Conservation (phyloP, 176 grass and related monocot genomes). For the Elaeis guineensis region DNA sequence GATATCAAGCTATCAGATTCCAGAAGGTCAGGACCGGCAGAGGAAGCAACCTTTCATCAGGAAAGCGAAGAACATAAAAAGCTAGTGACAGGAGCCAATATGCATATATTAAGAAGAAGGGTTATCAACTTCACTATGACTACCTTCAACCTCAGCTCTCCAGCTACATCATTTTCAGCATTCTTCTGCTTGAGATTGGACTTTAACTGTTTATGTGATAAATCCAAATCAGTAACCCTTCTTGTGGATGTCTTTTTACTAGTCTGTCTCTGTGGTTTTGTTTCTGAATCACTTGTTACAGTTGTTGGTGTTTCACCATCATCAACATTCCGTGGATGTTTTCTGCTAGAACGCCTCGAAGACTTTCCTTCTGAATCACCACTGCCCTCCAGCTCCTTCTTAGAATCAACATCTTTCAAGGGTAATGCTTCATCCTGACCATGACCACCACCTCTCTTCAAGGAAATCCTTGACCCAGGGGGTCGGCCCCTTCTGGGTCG, state of each 20-base stretch:
- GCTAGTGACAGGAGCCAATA: no score
- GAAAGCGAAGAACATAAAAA: no score
- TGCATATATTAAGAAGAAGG: not conserved
- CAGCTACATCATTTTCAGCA: conserved; percentile 19
- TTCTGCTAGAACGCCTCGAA: conserved; percentile 24
- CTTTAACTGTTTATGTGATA: conserved; percentile 28
- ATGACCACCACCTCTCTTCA: conserved; percentile 25
- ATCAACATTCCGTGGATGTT: conserved; percentile 18
- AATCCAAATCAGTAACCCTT: conserved; percentile 27
- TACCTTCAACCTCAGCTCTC: conserved; percentile 41
- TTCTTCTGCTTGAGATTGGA: conserved; percentile 15
- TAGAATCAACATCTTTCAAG: conserved; percentile 18
- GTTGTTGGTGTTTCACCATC: not conserved
- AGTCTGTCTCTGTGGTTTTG: conserved; percentile 13
- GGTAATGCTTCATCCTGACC: not conserved
- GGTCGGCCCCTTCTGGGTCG: conserved; percentile 31
- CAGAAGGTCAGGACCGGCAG: no score
- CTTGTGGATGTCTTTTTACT: conserved; percentile 5
- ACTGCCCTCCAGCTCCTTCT: conserved; percentile 22
- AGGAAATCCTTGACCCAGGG: conserved; percentile 21
- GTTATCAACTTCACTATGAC: conserved; percentile 3
- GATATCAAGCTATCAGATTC: no score
- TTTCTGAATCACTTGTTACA: not conserved
- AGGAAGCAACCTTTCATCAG: no score
- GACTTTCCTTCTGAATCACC: conserved; percentile 39